phyloP scores from a whole-genome alignment of 2,329 filamentous ascomycete genomes.

The Colletotrichum costaricense region DNA sequence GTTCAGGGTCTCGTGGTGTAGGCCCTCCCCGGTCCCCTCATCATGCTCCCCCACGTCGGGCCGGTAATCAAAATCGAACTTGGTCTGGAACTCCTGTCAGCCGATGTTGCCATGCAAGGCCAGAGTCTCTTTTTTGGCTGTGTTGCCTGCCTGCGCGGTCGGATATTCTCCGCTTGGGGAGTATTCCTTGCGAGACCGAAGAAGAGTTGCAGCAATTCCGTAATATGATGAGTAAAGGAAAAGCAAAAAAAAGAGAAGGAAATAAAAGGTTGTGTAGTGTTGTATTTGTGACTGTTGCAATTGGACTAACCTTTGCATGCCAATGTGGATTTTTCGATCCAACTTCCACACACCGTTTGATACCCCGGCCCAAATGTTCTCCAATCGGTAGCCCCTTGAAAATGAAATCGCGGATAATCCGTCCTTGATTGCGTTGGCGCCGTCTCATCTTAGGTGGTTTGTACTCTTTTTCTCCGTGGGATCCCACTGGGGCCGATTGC shows the following conservation, averaged over 20 bases:
- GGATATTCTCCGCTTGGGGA: not conserved
- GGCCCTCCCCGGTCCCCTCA: not conserved
- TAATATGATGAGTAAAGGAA: not conserved
- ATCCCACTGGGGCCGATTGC: not conserved
- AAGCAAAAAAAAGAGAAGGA: not conserved
- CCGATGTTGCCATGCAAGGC: constrained; percentile 31
- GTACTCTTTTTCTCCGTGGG: not conserved
- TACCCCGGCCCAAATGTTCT: not conserved
- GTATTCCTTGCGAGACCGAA: not conserved
- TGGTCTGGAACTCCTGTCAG: constrained; percentile 31
- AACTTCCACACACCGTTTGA: not conserved
- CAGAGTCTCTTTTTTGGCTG: not conserved
- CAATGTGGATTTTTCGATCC: not conserved
- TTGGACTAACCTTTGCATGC: constrained; percentile 5
- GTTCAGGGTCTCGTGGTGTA: not conserved
- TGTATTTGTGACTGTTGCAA: not conserved
- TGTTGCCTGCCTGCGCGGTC: not conserved
- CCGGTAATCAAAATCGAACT: constrained; percentile 29
- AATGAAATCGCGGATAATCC: not conserved
- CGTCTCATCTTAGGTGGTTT: constrained; percentile 19
- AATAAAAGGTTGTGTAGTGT: not conserved
- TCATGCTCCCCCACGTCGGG: constrained; percentile 26
- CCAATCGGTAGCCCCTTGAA: not conserved
- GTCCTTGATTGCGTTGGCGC: constrained; percentile 19
- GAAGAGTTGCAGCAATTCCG: not conserved